A percentile compares a stretch with the other conserved stretches of the same genome.
Conservation (phyloP, 257 asterid genomes). For the Solanum acaule region DNA sequence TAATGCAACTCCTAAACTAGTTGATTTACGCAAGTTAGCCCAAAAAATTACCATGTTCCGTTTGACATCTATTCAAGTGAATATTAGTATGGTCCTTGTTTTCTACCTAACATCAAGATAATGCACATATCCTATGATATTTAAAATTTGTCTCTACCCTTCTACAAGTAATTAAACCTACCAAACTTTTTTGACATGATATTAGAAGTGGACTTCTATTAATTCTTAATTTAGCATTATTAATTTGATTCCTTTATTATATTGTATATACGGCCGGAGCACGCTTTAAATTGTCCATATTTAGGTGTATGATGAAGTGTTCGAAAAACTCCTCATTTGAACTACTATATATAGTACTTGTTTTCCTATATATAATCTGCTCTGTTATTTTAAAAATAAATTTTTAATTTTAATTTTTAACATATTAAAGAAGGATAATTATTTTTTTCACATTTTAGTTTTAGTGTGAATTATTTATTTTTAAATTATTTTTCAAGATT, state of each 20-base stretch:
- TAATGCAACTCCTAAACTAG: no score
- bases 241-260: not conserved
- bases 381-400: no score
- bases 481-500: no score
- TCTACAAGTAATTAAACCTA: no score
- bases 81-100: not conserved
- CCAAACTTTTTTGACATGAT: not conserved
- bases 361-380: not conserved
- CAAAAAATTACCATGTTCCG: not conserved
- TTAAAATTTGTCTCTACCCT: no score
- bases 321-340: not conserved
- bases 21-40: no score
- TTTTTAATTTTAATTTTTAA: no score
- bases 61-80: not conserved
- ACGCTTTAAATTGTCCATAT: not conserved
- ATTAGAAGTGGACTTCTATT: not conserved
- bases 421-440: no score
- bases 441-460: no score
- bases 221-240: not conserved
- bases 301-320: not conserved
- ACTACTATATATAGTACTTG: not conserved
- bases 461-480: not conserved
- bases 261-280: not conserved
- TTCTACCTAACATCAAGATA: not conserved
- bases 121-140: no score